Percentiles rank a stretch among this genome's conserved stretches.
Conservation (phyloP, 306 rosid species). For the Boehmeria nivea region DNA sequence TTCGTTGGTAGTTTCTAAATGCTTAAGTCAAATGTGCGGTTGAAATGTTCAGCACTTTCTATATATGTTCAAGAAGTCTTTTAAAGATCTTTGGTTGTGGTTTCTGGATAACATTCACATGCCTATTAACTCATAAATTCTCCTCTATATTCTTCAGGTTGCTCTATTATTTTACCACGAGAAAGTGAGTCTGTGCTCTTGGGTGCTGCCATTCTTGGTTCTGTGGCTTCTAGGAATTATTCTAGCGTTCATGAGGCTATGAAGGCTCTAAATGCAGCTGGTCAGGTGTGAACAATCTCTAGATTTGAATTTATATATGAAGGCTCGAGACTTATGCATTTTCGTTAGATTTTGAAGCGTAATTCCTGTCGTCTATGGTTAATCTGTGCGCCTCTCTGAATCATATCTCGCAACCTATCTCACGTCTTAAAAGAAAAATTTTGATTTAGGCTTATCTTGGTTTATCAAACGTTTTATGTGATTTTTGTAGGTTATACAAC, state of each 20-base stretch:
- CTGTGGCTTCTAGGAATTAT: slow-evolving; percentile 77
- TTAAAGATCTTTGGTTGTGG: not conserved
- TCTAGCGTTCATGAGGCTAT: slow-evolving; percentile 68
- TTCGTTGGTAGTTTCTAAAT: too few species aligned
- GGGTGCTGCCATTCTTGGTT: slow-evolving; percentile 94
- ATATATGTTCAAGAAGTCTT: not conserved
- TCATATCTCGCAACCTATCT: too few species aligned
- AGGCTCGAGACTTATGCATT: too few species aligned
- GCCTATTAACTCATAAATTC: not conserved
- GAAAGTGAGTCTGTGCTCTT: slow-evolving; percentile 90
- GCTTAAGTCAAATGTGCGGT: too few species aligned
- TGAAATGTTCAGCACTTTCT: not conserved
- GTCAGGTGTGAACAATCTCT: slow-evolving; percentile 47
- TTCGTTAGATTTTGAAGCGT: too few species aligned
- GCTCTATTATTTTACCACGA: slow-evolving; percentile 88
- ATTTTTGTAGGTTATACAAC: slow-evolving; percentile 66
- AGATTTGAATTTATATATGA: too few species aligned
- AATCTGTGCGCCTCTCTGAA: too few species aligned
- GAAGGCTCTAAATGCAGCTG: slow-evolving; percentile 85
- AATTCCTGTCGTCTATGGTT: too few species aligned
- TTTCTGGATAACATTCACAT: not conserved
- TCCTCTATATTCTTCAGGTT: slow-evolving; percentile 42
- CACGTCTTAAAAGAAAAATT: too few species aligned
- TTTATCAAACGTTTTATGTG: too few species aligned
- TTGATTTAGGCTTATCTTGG: too few species aligned